Base-by-base conservation (phyloP, 1,284 basidiomycete species). In the Ustilago nuda region DNA sequence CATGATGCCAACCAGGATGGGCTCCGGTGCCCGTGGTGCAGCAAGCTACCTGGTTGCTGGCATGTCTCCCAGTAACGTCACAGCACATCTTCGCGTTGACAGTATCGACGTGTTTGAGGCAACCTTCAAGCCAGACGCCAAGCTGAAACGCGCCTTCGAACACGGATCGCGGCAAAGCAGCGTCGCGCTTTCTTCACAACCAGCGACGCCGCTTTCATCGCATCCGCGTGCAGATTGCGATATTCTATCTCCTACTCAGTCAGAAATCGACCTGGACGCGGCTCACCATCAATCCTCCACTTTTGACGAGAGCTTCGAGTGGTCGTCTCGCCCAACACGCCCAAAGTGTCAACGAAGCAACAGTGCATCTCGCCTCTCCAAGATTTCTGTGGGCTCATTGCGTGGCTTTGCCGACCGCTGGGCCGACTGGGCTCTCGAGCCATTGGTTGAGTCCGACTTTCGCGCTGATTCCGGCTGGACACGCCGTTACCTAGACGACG, bases 351-450 rank as follows among this genome's bases (percentile, higher is more conserved):
- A 66, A 43, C 66, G 66, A 17, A 74, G 65, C 54, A 72, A 66
- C 50, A 79, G 74, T 45, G 65, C 61, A 0, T 76, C 73, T 11
- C 61, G 48, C 37, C 56, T 76, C 15, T 59, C 56, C 43, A 65
- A 52, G 36, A 66, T 72, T 74, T 66, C 70, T 1, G 63, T 62
- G 7, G 35, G 53, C 30, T 56, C 61, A 3, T 56, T 74, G 37
- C 75, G 73, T 46, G 78, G 74, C 23, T 80, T 74, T 58, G 77
- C 80, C 13, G 76, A 80, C 45, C 76, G 76, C 12, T 82, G 80
- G 80, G 73, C 78, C 12, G 80, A 82, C 39, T 82, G 80, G 80
- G 80, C 80, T 4, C 57, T 82, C 12, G 80, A 82, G 58, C 78
- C 78, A 1, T 36, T 76, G 32, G 51, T 68, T 54, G 66, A 73